Base-by-base conservation (phyloP, 1,284 basidiomycete species). In the Rhodotorula sp. region DNA sequence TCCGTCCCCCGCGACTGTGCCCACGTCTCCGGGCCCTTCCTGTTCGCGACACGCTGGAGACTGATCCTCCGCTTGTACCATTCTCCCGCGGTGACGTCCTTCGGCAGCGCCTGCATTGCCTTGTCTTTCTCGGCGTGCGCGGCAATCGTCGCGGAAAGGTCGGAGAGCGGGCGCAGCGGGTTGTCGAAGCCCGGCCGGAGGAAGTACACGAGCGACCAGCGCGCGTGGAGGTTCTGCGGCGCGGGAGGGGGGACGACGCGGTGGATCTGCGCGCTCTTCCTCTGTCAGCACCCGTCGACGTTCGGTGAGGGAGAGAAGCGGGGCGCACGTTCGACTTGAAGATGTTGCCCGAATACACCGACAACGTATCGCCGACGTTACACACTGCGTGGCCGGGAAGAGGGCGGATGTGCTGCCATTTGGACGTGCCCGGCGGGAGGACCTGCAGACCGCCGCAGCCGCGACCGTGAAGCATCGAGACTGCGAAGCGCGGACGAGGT, bases 211-310 rank as follows among this genome's bases (percentile, higher is more conserved):
- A 73, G 64, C n/a, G 72, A 73, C 74, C 74, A 76, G 56, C 74
- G 69, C 19, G 69, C 61, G 65, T 60, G 41, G 17, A 44, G 41
- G 54, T 66, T 48, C 51, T 76, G 74, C 8, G 67, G 67, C 2
- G 67, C 37, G 7, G 74, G 74, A 34, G 74, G 74, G 15, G 74
- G 71, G 29, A 85, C 80, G 8, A 85, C 84, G 25, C 85, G 85
- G 77, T 88, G 86, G 54, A 88, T 80, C 73, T 86, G 87, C 25
- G 86, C 87, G 25, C 22, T 29, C 19, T 15, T 22, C 7, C 13
- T 13, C n/a, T 27, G 50, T 51, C n/a, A 51, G 50, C 15, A 36
- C 22, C n/a, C 6, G 25, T 7, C 3, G 10, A 51, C n/a, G n/a
- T 13, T 2, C 13, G n/a, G n/a, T 17, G 27, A 8, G 9, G 50